Percentiles rank a stretch among this genome's conserved stretches.
Conservation (phyloP, 1,284 basidiomycete species). For the Mycena citricolor region DNA sequence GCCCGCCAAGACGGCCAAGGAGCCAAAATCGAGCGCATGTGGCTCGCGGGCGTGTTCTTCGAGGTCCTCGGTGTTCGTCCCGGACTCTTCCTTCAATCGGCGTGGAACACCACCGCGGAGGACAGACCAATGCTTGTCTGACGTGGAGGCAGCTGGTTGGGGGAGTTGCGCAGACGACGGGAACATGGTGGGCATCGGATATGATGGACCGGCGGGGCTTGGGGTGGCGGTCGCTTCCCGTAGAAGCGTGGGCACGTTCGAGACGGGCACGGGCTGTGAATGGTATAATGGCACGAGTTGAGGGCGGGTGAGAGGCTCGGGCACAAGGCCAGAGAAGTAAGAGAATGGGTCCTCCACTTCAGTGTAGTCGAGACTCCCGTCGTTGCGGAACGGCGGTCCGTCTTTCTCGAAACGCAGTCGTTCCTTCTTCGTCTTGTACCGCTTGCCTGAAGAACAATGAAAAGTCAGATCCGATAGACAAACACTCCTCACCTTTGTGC, state of each 20-base stretch:
- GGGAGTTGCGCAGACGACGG: constrained; percentile 15
- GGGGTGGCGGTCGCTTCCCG: constrained; percentile 22
- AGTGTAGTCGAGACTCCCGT: constrained; percentile 73
- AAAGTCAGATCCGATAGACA: constrained; percentile 1
- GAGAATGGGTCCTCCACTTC: constrained; percentile 83
- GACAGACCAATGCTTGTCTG: constrained; percentile 39
- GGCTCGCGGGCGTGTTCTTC: constrained; percentile 53
- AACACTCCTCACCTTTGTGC: constrained; percentile 53
- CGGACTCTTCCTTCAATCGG: constrained; percentile 49
- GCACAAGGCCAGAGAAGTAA: constrained; percentile 59
- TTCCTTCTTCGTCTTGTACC: constrained; percentile 77
- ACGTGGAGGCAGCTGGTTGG: constrained; percentile 23
- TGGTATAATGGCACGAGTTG: constrained; percentile 55
- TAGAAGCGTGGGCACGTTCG: constrained; percentile 21
- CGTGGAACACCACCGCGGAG: constrained; percentile 41
- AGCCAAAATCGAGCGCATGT: constrained; percentile 59
- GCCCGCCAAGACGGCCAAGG: constrained; percentile 51
- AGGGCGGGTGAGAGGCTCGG: constrained; percentile 54
- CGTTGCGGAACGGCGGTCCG: constrained; percentile 62
- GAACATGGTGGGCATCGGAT: constrained; percentile 22
- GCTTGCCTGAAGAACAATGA: constrained; percentile 51
- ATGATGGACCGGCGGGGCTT: constrained; percentile 15
- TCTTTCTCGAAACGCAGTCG: constrained; percentile 68
- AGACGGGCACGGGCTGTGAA: constrained; percentile 15
- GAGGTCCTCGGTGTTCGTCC: constrained; percentile 28